Conservation (phyloP, 2,329 filamentous ascomycete species). For the Fusarium tuaranense region DNA sequence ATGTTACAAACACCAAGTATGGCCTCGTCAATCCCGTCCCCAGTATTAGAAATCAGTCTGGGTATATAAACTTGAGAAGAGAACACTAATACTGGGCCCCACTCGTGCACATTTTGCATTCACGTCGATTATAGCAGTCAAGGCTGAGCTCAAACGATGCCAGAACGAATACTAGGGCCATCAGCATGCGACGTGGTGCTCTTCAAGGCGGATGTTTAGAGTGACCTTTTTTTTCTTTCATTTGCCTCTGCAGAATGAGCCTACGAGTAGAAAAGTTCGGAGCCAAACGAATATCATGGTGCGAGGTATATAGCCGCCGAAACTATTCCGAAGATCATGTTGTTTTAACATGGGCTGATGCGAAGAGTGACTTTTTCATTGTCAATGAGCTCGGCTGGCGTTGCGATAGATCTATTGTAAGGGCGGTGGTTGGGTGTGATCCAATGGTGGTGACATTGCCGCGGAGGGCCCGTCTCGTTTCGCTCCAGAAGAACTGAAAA, state of each 20-base stretch:
- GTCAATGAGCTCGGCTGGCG: no score
- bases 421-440: no score
- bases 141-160: neutral
- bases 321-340: neutral
- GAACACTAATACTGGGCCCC: neutral
- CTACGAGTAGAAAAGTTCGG: neutral
- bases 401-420: no score
- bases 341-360: neutral
- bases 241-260: no score
- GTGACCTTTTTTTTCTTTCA: no score
- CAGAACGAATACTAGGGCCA: neutral
- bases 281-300: neutral
- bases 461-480: neutral
- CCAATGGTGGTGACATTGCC: no score
- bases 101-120: no score
- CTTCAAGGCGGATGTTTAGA: no score
- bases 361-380: neutral
- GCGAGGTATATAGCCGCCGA: neutral
- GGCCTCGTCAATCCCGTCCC: neutral
- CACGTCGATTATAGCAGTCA: no score
- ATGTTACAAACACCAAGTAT: neutral
- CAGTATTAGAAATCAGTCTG: no score
- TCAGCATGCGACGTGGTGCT: no score
- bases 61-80: neutral
- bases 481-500: neutral